These are phyloP conservation scores for Lumnitzera littorea DNA, from an alignment of 345 rosid genomes.

Conservation along the genomic window DNA sequence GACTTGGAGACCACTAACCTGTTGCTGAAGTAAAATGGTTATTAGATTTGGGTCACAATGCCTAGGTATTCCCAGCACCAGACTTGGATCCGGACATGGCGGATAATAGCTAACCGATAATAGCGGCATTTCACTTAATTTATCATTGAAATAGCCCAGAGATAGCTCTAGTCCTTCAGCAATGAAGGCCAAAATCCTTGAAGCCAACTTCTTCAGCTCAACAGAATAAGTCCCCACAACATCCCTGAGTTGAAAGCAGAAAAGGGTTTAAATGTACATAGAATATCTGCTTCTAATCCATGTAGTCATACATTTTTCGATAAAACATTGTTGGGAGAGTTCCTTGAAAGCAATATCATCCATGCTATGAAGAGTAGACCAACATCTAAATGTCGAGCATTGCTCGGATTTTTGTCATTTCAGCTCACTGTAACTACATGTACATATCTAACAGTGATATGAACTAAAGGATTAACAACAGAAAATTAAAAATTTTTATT, in stretches of 20 bases:
- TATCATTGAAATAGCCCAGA: constrained; percentile 10
- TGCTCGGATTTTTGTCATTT: too few relatives aligned
- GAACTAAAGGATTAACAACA: too few relatives aligned
- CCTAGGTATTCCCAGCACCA: constrained; percentile 25
- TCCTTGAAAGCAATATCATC: too few relatives aligned
- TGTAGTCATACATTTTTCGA: too few relatives aligned
- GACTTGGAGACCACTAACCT: constrained; percentile 28
- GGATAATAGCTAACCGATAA: constrained; percentile 21
- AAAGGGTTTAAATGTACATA: not conserved
- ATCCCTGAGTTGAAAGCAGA: constrained; percentile 12
- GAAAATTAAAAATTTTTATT: too few relatives aligned
- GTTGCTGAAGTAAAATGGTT: constrained; percentile 26
- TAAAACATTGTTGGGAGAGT: too few relatives aligned
- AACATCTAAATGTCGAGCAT: too few relatives aligned
- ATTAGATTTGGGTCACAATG: constrained; percentile 22
- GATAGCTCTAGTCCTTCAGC: constrained; percentile 29
- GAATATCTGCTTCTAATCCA: too few relatives aligned
- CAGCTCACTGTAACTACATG: too few relatives aligned
- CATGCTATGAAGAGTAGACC: too few relatives aligned
- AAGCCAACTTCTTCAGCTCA: constrained; percentile 26
- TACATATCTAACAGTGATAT: not conserved
- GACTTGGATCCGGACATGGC: constrained; percentile 32
- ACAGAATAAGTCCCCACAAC: constrained; percentile 15
- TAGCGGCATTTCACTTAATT: constrained; percentile 6
- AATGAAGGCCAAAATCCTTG: constrained; percentile 19